Evolutionary conservation across 805 yeast genomes (phyloP), one percentile per base, ranked within the genome.

Genomic region (Ogataea chonburiensis): DNA sequence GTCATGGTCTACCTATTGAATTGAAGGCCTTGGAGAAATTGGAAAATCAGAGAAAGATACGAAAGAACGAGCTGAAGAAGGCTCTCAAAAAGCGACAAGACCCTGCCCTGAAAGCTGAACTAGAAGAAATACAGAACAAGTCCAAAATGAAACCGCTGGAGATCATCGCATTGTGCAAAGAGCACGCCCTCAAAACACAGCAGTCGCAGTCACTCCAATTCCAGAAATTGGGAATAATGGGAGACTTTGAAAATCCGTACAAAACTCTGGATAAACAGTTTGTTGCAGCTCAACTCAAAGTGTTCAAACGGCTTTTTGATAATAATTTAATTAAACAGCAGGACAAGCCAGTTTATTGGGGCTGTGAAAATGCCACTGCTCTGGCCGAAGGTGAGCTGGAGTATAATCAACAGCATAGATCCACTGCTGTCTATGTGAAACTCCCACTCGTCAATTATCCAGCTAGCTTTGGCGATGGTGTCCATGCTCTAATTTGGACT

Each of bases 1-100:
- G 98, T 55, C 99, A 93, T 64, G 99, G 99, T 0, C 66, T 93
- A 24, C 99, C 99, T 1, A 93, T 93, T 45, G 99, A 93, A 60
- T 68, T 86, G 56, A 89, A 88, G 51, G 95, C 95, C 0, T 60
- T 86, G 15, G 58, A 73, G 60, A 49, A 72, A 63, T 42, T 60
- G 60, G 30, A 66, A 47, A 52, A 59, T 52, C 43, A 48, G 37
- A 35, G 55, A 31, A 53, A 46, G 9, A 49, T 50, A 32, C 36
- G 46, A 31, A 58, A 55, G 45, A 64, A 64, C 46, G 32, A 47
- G 31, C 29, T 56, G 26, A 53, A 53, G 47, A 56, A 50, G 30
- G 30, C 47, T 25, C 29, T 54, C 31, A 58, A 55, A 29, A 44
- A 42, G 31, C 30, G 45, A 6, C 44, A 27, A 5, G 23, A 39